Conservation (phyloP, 495 filamentous ascomycete genomes). For the Letharia columbiana region DNA sequence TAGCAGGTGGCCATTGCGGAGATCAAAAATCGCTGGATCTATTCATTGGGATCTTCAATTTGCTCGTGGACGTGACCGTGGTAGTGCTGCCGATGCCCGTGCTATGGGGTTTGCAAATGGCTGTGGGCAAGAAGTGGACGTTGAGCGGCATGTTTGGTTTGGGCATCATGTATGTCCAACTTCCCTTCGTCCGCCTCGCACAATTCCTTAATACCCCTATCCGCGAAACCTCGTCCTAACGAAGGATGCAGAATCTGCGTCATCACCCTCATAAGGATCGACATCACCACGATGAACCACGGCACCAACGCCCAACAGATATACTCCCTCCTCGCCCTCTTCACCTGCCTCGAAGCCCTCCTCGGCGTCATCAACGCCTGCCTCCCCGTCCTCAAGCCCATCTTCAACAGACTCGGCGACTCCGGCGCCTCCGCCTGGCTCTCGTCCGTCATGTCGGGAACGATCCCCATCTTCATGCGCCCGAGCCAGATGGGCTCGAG, state of each 20-base stretch:
- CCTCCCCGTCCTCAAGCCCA: slow-evolving; percentile 23
- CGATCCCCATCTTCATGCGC: slow-evolving; percentile 14
- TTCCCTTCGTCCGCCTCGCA: neutral
- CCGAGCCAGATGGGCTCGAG: slow-evolving; percentile 10
- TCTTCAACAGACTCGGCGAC: slow-evolving; percentile 15
- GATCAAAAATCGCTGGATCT: slow-evolving; percentile 30
- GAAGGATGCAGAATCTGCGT: slow-evolving; percentile 15
- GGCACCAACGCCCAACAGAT: slow-evolving; percentile 14
- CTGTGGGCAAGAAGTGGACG: slow-evolving; percentile 29
- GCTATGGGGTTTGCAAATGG: slow-evolving; percentile 35
- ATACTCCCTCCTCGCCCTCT: slow-evolving; percentile 19
- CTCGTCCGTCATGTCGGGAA: slow-evolving; percentile 14
- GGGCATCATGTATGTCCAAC: slow-evolving; percentile 19
- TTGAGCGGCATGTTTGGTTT: slow-evolving; percentile 24
- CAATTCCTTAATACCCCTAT: no score
- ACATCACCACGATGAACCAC: slow-evolving; percentile 8
- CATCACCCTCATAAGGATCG: slow-evolving; percentile 14
- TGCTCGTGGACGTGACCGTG: slow-evolving; percentile 33
- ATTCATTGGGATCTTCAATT: slow-evolving; percentile 28
- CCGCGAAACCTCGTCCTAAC: neutral
- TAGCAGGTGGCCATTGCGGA: slow-evolving; percentile 27
- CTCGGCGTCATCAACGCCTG: slow-evolving; percentile 23
- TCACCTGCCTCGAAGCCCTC: slow-evolving; percentile 17
- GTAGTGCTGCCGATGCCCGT: slow-evolving; percentile 40
- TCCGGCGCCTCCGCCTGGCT: slow-evolving; percentile 12